phyloP scores from a whole-genome alignment of 352 stramenopile genomes.

The Phytopythium vexans region DNA sequence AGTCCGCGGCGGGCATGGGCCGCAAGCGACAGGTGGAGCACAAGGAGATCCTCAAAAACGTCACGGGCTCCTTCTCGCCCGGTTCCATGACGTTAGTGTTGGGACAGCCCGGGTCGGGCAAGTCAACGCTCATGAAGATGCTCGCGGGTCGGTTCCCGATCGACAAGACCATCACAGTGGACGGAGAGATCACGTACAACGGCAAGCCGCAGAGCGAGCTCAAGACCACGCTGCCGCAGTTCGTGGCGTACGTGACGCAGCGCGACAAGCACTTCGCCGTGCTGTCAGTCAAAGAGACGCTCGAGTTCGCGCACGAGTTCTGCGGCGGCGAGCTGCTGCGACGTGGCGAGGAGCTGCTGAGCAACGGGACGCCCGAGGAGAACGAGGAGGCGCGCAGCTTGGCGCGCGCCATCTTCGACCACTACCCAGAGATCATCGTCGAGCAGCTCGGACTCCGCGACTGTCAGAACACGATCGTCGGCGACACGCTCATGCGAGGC shows the following conservation, averaged over 20 bases:
- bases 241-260: constrained; percentile 35
- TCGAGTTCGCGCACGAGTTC: constrained; percentile 53
- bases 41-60: constrained; percentile 29
- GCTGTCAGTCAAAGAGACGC: constrained; percentile 47
- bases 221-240: no score
- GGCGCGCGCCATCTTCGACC: constrained; percentile 13
- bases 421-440: constrained; percentile 38
- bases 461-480: constrained; percentile 48
- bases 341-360: constrained; percentile 16
- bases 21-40: constrained; percentile 17
- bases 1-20: constrained; percentile 6
- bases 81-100: constrained; percentile 41
- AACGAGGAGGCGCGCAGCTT: constrained; percentile 16
- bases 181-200: constrained; percentile 34
- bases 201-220: constrained; percentile 15
- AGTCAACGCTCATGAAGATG: no score
- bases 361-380: constrained; percentile 26
- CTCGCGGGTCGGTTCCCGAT: constrained; percentile 28
- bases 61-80: constrained; percentile 28
- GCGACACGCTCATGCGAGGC: constrained; percentile 34
- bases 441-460: constrained; percentile 36
- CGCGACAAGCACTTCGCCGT: constrained; percentile 30
- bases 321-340: constrained; percentile 39
- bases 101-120: constrained; percentile 33
- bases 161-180: constrained; percentile 20